Base-by-base conservation (phyloP, 2,329 filamentous ascomycete species). In the Pyrenophora tritici-repentis region DNA sequence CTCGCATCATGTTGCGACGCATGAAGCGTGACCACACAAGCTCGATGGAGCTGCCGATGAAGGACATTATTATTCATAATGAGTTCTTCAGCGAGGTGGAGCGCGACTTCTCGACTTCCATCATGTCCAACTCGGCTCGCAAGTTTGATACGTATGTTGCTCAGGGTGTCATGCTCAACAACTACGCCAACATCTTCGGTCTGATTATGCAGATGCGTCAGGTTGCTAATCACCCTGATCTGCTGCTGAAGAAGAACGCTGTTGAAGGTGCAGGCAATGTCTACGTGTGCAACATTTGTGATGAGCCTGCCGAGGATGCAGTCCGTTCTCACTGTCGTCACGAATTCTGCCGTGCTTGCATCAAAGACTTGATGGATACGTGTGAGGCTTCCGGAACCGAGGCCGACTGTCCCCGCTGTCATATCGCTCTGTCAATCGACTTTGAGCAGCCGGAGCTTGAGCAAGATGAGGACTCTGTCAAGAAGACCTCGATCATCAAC, bases 181-280 rank as follows among this genome's bases (percentile, higher is more conserved):
- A 73, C 71, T 97, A 97, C 63, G 94, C 94, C 77, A 99, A 99
- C 72, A 97, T 99, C 59, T 99, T 99, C 66, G 93, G 92, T 68
- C 82, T 99, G 47, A 97, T 99, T 68, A 97, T 97, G 91, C 92
- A 96, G 74, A 97, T 99, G 93, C 88, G 94, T 47, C 94, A 99
- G 76, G 90, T 97, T 20, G 91, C 94, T 6, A 94, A 99, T 61
- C 94, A 99, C 70, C 94, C 94, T 0, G 94, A 99, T 75, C 76
- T 99, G 31, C 89, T 99, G 41, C 76, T 97, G 55, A 95, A 93
- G 78, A 97, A 94, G 76, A 70, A 58, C 0, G 85, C 93, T 56
- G 83, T 83, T 2, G 86, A 91, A 61, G 90, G 89, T 45, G 92
- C 92, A 2, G 91, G 96, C 73, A 97, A 97, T 58, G 81, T 96